Conservation (phyloP, 371 early-diverging fungal species). For the Rhizopus delemar region DNA sequence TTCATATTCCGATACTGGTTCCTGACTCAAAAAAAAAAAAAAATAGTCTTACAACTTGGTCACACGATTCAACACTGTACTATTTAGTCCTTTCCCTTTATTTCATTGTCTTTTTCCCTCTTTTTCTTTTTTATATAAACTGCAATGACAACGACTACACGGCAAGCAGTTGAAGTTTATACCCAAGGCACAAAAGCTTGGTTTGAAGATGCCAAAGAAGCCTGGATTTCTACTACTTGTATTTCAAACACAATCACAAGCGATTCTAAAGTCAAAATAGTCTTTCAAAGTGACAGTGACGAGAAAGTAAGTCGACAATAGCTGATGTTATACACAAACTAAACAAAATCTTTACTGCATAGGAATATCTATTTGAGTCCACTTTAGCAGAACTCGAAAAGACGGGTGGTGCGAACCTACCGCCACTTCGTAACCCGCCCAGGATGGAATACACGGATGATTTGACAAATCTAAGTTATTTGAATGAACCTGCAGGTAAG, state of each 20-base stretch:
- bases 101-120: too few species aligned
- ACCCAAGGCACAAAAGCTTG: slow-evolving; percentile 80
- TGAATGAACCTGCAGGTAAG: slow-evolving; percentile 87
- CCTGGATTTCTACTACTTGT: slow-evolving; percentile 82
- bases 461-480: slow-evolving; percentile 86
- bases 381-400: slow-evolving; percentile 67
- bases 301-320: slow-evolving; percentile 42
- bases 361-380: slow-evolving; percentile 73
- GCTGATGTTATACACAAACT: neutral
- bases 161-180: slow-evolving; percentile 61
- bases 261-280: slow-evolving; percentile 56
- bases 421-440: slow-evolving; percentile 91
- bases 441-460: slow-evolving; percentile 89
- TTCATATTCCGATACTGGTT: too few species aligned
- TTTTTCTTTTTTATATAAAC: slow-evolving; percentile 1
- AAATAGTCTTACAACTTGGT: too few species aligned
- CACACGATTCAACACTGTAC: too few species aligned
- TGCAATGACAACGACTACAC: slow-evolving; percentile 14
- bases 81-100: too few species aligned
- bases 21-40: too few species aligned
- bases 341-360: neutral
- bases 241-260: slow-evolving; percentile 52
- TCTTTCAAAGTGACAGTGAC: slow-evolving; percentile 64
- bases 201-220: slow-evolving; percentile 84
- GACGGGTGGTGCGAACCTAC: slow-evolving; percentile 64